Base-by-base conservation (phyloP, 2,329 filamentous ascomycete species). In the Clonostachys rhizophaga region DNA sequence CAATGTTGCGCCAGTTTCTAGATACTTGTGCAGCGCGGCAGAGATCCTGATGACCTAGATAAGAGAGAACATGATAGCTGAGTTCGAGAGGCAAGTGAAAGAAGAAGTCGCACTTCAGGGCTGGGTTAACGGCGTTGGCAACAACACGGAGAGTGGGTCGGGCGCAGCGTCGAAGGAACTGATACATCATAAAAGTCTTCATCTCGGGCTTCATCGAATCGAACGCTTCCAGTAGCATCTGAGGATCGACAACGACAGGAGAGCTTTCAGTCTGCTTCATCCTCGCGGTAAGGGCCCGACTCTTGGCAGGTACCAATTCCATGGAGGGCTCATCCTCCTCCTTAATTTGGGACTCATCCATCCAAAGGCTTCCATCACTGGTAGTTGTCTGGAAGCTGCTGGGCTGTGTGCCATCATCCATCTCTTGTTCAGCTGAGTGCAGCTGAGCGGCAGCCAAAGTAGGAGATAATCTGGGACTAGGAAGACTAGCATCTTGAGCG, bases 171-270 rank as follows among this genome's bases (percentile, higher is more conserved):
- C 89, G 86, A 24, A 99, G 78, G 47, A 99, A 83, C 62, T 99
- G 92, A 62, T 95, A 97, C 84, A 99, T 95, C 69, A 99, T 86
- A 61, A 95, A 95, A 0, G 87, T 88, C 68, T 99, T 94, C 79
- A 99, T 84, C 58, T 94, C 87, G 41, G 88, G 83, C 3, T 92
- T 91, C 77, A 99, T 87, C 7, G 87, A 81, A 63, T 97, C 92
- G 58, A 97, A 99, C 3, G 85, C 84, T 56, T 96, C 88, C 14
- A 99, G 71, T 76, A 99, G 89, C 14, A 78, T 81, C 8, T 88
- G 88, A n/a, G 92, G 87, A 57, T 95, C 89, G 68, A 91, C 79
- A 17, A 92, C 64, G n/a, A 63, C 49, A 1, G 63, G 58, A 30
- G 24, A 30, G 24, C 24, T 30, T 30, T 30, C 24, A 6, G 24